Evolutionary conservation across 2,329 filamentous ascomycete species (phyloP), one percentile per base, ranked within the genome.

Genomic region (Aureobasidium lini): DNA sequence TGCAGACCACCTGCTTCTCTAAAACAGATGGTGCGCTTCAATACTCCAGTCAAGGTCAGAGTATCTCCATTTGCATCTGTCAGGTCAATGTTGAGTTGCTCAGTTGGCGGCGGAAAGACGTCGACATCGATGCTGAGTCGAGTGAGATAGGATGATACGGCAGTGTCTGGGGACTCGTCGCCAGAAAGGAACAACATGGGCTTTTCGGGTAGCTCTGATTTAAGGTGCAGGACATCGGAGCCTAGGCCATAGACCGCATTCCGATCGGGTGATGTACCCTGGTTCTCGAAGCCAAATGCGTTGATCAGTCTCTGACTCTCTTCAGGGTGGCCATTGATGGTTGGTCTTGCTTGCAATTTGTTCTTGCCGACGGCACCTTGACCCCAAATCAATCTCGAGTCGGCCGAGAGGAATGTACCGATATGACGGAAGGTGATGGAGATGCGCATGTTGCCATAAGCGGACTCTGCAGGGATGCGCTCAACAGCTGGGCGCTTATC

Each of bases 341-440:
- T 85, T 0, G 76, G 66, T 0, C 76, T 75, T 0, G 91, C 90
- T 0, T 77, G 73, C 0, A 78, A 77, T 28, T 78, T 78, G 0
- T 76, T 78, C 74, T 96, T 95, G 6, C 76, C 77, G 0, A 81
- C 84, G 0, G 92, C 93, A 2, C 94, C 94, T 72, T 96, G 92
- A 13, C 94, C 94, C 93, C 92, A 97, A 58, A 99, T 95, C 2
- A 75, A 75, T 32, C 77, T 77, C 40, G 82, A 79, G n/a, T 83
- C 77, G 4, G 78, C 76, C 65, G 87, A 79, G 46, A 96, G 74
- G 68, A 90, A 97, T 0, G 94, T 99, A 1, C 85, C 90, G 64
- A 99, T 96, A 28, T 84, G 80, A 46, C 94, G 82, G 71, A 99
- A 97, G 0, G 94, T 99, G 37, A 99, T 79, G 49, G 89, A 95